Evolutionary conservation across 208 protist species (phyloP).

Genomic region (Wallacemonas sp.): DNA sequence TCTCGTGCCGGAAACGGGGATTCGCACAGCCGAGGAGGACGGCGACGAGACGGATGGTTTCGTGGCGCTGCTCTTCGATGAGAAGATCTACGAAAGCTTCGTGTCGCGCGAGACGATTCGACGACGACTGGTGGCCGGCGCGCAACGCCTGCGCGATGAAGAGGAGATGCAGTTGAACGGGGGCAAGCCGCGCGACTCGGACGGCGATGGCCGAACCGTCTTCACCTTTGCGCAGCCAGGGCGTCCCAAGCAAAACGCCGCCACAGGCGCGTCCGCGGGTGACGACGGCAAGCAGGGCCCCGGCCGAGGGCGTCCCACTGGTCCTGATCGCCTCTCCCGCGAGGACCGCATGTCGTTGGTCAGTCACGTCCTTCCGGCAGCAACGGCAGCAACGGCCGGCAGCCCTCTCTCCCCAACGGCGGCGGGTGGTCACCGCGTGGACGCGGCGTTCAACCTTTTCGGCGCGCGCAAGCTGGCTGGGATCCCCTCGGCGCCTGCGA

Average conservation of each 20-base stretch:
- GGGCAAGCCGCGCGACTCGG: slow-evolving; percentile 3
- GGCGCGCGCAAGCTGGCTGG: too few species aligned
- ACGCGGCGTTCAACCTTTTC: too few species aligned
- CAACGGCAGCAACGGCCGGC: background rate
- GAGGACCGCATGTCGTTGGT: slow-evolving; percentile 5
- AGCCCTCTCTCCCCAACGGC: too few species aligned
- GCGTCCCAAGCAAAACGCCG: background rate
- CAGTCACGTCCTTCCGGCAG: slow-evolving; percentile 3
- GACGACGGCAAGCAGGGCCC: background rate
- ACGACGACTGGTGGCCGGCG: slow-evolving; percentile 6
- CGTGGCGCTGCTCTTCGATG: slow-evolving; percentile 73
- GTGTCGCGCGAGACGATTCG: slow-evolving; percentile 36
- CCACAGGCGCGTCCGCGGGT: too few species aligned
- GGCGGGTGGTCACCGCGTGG: too few species aligned
- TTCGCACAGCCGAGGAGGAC: slow-evolving; percentile 34
- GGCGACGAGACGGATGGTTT: slow-evolving; percentile 84
- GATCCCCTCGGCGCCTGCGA: too few species aligned
- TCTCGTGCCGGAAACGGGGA: slow-evolving; percentile 36
- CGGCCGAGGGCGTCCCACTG: background rate
- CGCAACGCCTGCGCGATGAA: slow-evolving; percentile 12
- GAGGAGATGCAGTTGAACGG: background rate
- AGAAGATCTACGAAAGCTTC: slow-evolving; percentile 75
- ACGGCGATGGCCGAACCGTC: background rate
- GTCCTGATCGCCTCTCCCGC: background rate
- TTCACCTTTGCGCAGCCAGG: slow-evolving; percentile 9